Conservation (phyloP, 2,329 filamentous ascomycete genomes). For the Cladobotryum protrusum region DNA sequence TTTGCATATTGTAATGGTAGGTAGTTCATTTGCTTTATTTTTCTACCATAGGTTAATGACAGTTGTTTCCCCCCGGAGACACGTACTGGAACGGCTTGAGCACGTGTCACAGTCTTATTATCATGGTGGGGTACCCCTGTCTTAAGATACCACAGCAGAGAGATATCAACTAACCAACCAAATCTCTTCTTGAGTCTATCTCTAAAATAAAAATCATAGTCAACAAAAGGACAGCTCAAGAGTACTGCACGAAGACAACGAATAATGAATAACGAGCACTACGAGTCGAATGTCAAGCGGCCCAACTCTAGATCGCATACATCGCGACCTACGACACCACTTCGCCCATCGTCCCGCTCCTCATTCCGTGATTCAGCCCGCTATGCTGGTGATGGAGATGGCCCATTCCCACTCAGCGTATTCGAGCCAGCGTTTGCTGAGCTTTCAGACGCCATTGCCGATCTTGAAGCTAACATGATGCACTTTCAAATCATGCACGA, state of each 20-base stretch:
- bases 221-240: not conserved
- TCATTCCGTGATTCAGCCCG: conserved; percentile 74
- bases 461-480: conserved; percentile 95
- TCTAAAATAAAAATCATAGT: too few relatives aligned
- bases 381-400: conserved; percentile 35
- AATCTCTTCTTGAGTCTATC: too few relatives aligned
- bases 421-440: conserved; percentile 92
- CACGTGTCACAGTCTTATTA: too few relatives aligned
- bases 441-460: conserved; percentile 86
- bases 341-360: conserved; percentile 82
- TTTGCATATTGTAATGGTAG: too few relatives aligned
- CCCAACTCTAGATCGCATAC: conserved; percentile 35
- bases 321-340: conserved; percentile 82
- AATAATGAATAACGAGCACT: not conserved
- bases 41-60: too few relatives aligned
- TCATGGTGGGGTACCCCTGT: too few relatives aligned
- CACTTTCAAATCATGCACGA: conserved; percentile 91
- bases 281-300: not conserved
- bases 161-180: too few relatives aligned
- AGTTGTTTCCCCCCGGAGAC: too few relatives aligned
- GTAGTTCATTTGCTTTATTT: too few relatives aligned
- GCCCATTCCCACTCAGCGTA: conserved; percentile 65
- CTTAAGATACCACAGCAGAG: too few relatives aligned
- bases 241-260: not conserved
- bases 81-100: too few relatives aligned